These are phyloP conservation scores for Gossypium australe DNA, from an alignment of 345 rosid genomes.

Conservation along the genomic window DNA sequence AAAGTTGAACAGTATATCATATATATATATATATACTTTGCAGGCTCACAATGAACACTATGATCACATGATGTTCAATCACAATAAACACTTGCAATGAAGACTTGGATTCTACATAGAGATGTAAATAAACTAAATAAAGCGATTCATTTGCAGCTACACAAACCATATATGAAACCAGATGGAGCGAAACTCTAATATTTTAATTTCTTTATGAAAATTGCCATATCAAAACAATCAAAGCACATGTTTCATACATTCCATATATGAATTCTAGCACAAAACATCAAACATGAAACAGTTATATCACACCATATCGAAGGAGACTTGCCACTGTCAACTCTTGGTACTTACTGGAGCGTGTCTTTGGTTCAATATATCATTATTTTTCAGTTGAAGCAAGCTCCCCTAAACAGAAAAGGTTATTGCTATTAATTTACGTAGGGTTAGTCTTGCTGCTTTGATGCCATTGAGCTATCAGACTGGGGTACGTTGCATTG, in stretches of 20 bases:
- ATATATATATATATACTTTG: neutral
- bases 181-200: neutral
- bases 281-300: neutral
- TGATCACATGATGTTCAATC: neutral
- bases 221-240: slow-evolving; percentile 10
- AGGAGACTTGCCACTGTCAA: neutral
- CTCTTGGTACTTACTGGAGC: neutral
- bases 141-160: neutral
- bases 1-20: neutral
- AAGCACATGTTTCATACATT: slow-evolving; percentile 3
- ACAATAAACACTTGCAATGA: neutral
- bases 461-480: slow-evolving; percentile 11
- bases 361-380: neutral
- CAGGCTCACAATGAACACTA: neutral
- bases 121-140: neutral
- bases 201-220: neutral
- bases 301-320: neutral
- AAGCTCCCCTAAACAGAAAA: neutral
- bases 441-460: neutral
- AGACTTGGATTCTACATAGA: neutral
- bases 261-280: neutral
- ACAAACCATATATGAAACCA: neutral
- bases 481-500: slow-evolving; percentile 30
- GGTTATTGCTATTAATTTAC: neutral
- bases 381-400: neutral